phyloP scores from a whole-genome alignment of 169 alveolate species.

The Perkinsus olseni region DNA sequence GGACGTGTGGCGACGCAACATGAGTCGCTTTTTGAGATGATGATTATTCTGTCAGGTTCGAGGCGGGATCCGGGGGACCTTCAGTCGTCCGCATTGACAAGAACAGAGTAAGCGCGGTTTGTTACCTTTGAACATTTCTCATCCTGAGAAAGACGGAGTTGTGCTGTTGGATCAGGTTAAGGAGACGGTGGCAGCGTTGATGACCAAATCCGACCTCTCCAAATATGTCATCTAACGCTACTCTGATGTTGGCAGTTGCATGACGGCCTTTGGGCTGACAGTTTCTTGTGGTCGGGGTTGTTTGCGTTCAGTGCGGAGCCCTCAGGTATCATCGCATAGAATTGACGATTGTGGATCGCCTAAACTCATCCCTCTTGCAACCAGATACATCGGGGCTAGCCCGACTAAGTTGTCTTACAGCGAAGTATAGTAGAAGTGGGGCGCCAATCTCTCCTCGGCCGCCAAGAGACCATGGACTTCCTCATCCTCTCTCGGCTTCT shows the following conservation, averaged over 20 bases:
- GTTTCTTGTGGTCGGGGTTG: not conserved
- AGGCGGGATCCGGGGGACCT: not conserved
- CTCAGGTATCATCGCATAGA: not conserved
- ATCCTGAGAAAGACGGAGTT: not conserved
- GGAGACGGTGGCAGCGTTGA: not conserved
- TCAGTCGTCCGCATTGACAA: not conserved
- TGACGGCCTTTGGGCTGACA: not conserved
- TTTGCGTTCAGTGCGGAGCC: not conserved
- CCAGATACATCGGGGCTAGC: too few relatives aligned
- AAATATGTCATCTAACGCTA: not conserved
- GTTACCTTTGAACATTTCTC: not conserved
- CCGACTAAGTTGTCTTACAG: too few relatives aligned
- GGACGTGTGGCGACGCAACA: too few relatives aligned
- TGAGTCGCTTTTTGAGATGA: too few relatives aligned
- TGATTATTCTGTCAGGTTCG: not conserved
- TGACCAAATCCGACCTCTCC: not conserved
- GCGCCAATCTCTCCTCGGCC: not conserved
- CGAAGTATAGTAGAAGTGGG: not conserved
- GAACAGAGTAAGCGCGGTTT: not conserved
- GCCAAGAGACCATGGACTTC: not conserved
- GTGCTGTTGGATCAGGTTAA: not conserved
- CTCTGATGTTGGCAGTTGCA: not conserved
- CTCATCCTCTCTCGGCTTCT: not conserved
- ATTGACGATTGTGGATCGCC: too few relatives aligned
- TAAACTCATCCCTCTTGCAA: too few relatives aligned